Evolutionary conservation across 2,329 filamentous ascomycete genomes (phyloP), one percentile per base, ranked within the genome.

Genomic region (Tolypocladium nubicola): DNA sequence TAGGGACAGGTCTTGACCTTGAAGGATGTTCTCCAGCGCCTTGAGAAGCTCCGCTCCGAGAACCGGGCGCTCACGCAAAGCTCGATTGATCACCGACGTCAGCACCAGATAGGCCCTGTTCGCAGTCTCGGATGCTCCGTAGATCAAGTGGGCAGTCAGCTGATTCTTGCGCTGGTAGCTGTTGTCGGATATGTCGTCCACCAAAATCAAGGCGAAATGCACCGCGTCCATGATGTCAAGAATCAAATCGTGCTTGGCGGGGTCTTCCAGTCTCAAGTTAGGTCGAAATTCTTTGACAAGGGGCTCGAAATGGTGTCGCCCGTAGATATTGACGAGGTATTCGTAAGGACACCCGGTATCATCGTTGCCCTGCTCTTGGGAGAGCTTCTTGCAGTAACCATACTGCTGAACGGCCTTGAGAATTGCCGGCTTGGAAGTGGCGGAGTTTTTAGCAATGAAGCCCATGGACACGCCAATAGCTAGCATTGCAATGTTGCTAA

Each of bases 171-270:
- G 54, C 56, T 58, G 59, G 41, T 38, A 26, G 53, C 60, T 61
- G 53, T 61, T 39, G 47, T 61, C 60, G 30, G 58, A 61, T 23
- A 61, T 60, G 39, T 61, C 60, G 35, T 61, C 60, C 14, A 61
- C 60, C 4, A 61, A 38, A 14, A 61, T 61, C 2, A 61, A 45
- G n/a, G 56, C 57, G n/a, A 61, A 58, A 43, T 61, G 60, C 4
- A 61, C 58, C 2, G 60, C 60, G 26, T 61, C 60, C 60, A 61
- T 61, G 26, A 61, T 61, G 45, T 61, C 60, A 7, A 61, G 57
- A 19, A 60, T 50, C 23, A 61, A 30, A 4, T 38, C 30, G 40
- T 57, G 57, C 38, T 61, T 60, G 26, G 33, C 53, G 2, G 60
- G 55, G 26, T 60, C 50, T 11, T 60, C 41, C 8, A 14, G 11